Evolutionary conservation across 2,329 filamentous ascomycete species (phyloP).

Genomic region (Colletotrichum sp.): DNA sequence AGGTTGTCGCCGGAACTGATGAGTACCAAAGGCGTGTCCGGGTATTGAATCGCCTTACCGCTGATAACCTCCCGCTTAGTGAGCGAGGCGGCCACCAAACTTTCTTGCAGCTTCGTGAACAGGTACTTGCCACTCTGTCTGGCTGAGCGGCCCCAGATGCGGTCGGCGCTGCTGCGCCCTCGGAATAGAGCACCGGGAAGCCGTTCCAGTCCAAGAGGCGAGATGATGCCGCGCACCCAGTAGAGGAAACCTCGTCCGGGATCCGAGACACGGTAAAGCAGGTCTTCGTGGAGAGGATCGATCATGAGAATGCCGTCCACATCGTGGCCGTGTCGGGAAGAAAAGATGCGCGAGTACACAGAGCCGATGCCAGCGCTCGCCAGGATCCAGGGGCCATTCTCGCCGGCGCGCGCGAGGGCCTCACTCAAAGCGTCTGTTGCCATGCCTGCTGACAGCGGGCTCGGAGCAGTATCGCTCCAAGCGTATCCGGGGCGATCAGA

Average conservation of each 20-base stretch:
- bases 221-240: conserved; percentile 86
- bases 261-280: conserved; percentile 71
- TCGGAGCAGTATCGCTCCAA: conserved; percentile 90
- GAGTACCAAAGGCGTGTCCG: conserved; percentile 77
- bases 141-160: conserved; percentile 80
- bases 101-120: conserved; percentile 93
- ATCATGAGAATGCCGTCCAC: conserved; percentile 83
- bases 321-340: conserved; percentile 77
- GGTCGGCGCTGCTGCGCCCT: conserved; percentile 80
- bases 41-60: conserved; percentile 79
- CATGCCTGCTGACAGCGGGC: conserved; percentile 91
- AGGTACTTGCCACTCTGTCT: conserved; percentile 84
- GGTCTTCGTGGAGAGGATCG: conserved; percentile 88
- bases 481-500: conserved; percentile 90
- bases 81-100: conserved; percentile 82
- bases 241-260: conserved; percentile 79
- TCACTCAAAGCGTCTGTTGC: conserved; percentile 89
- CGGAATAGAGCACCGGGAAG: conserved; percentile 81
- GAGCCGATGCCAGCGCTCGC: conserved; percentile 87
- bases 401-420: conserved; percentile 78
- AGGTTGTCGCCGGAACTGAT: conserved; percentile 82
- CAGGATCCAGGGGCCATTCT: conserved; percentile 87
- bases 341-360: conserved; percentile 90
- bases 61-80: conserved; percentile 82
- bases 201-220: conserved; percentile 84